phyloP scores from a whole-genome alignment of 805 yeast genomes.

The Ogataea allantospora region DNA sequence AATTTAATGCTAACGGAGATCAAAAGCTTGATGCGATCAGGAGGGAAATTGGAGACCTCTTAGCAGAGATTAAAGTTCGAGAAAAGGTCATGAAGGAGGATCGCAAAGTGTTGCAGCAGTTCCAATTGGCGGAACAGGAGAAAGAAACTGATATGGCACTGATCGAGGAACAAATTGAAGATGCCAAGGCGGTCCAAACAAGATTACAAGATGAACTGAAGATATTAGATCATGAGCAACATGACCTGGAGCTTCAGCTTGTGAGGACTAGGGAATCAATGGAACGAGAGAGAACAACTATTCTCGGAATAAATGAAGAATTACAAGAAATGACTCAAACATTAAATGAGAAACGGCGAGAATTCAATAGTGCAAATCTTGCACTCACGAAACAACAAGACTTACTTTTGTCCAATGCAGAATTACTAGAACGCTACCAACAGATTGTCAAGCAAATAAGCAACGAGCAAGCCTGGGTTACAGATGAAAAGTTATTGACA shows the following conservation, averaged over 20 bases:
- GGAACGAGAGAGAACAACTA: conserved; percentile 55
- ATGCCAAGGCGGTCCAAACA: conserved; percentile 33
- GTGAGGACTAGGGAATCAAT: conserved; percentile 35
- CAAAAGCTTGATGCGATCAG: conserved; percentile 69
- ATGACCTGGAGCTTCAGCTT: conserved; percentile 28
- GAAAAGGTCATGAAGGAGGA: conserved; percentile 44
- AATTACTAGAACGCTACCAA: conserved; percentile 29
- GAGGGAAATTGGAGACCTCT: conserved; percentile 46
- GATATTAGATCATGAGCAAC: conserved; percentile 28
- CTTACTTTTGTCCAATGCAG: conserved; percentile 40
- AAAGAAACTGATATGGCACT: conserved; percentile 51
- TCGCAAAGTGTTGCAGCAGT: conserved; percentile 56
- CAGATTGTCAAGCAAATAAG: conserved; percentile 44
- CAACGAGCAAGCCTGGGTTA: conserved; percentile 69
- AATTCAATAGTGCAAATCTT: conserved; percentile 46
- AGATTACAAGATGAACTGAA: conserved; percentile 34
- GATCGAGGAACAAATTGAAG: conserved; percentile 41
- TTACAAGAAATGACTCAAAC: conserved; percentile 54
- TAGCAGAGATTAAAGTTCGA: conserved; percentile 33
- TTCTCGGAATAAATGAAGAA: conserved; percentile 75
- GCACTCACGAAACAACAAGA: conserved; percentile 55
- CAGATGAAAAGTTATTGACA: conserved; percentile 56
- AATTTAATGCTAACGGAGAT: conserved; percentile 77
- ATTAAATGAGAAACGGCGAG: conserved; percentile 44
- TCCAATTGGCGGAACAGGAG: conserved; percentile 73